Conservation (phyloP, 192 early-diverging fungal species). For the Podila epigama region DNA sequence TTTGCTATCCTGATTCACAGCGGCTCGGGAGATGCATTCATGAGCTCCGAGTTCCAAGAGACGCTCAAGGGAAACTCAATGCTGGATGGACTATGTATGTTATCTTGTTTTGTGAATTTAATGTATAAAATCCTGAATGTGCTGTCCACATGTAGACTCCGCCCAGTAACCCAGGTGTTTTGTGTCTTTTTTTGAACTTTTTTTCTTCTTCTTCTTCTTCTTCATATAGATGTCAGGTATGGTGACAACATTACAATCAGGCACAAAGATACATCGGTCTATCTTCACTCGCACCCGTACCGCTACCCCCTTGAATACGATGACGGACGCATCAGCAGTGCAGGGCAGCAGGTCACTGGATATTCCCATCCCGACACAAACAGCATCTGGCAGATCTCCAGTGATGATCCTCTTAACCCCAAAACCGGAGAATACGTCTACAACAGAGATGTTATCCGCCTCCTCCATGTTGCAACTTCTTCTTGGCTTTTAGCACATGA, state of each 20-base stretch:
- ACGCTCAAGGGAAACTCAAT: slow-evolving; percentile 80
- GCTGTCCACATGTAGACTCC: slow-evolving; percentile 44
- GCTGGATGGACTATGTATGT: slow-evolving; percentile 61
- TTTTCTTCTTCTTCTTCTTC: neutral
- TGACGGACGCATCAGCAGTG: slow-evolving; percentile 85
- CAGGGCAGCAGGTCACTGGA: slow-evolving; percentile 90
- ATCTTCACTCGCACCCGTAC: slow-evolving; percentile 80
- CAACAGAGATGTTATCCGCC: slow-evolving; percentile 81
- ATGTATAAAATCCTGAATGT: too few relatives aligned
- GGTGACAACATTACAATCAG: slow-evolving; percentile 80
- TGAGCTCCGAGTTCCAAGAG: slow-evolving; percentile 90
- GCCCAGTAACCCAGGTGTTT: too few relatives aligned
- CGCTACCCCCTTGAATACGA: slow-evolving; percentile 92
- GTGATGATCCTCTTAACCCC: slow-evolving; percentile 48
- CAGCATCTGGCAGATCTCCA: slow-evolving; percentile 64
- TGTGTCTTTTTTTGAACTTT: neutral
- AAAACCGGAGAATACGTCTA: slow-evolving; percentile 52
- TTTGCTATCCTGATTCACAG: slow-evolving; percentile 81
- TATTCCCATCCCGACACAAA: slow-evolving; percentile 81
- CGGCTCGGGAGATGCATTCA: slow-evolving; percentile 94
- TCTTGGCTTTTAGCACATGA: slow-evolving; percentile 69
- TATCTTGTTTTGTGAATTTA: slow-evolving; percentile 12
- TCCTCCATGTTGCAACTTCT: slow-evolving; percentile 70
- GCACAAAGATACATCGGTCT: slow-evolving; percentile 78
- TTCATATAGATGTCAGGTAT: slow-evolving; percentile 75